These are phyloP conservation scores for Knufia petricola DNA, from an alignment of 2,329 filamentous ascomycete genomes.

Conservation along the genomic window DNA sequence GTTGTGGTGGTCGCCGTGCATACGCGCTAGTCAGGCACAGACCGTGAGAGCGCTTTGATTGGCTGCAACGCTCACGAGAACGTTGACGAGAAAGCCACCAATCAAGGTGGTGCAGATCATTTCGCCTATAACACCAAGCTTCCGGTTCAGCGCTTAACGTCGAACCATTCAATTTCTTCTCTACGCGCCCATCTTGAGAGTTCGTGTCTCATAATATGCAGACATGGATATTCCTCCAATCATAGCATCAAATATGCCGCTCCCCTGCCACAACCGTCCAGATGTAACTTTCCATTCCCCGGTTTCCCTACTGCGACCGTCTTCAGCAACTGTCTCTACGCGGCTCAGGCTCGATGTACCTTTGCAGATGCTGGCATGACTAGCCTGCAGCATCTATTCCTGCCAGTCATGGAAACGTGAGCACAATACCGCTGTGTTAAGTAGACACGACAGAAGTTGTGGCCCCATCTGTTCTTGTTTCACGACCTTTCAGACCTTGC, in stretches of 20 bases:
- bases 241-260: neutral
- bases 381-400: neutral
- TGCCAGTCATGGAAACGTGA: neutral
- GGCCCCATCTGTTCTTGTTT: constrained; percentile 3
- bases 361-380: neutral
- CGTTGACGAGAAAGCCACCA: neutral
- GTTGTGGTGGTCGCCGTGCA: too few relatives aligned
- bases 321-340: neutral
- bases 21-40: too few relatives aligned
- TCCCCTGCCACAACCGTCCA: neutral
- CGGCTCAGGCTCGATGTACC: neutral
- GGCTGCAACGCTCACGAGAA: neutral
- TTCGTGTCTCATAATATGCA: neutral
- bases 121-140: neutral
- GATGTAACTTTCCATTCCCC: neutral
- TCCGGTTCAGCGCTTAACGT: neutral
- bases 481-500: neutral
- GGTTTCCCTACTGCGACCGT: neutral
- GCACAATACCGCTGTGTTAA: constrained; percentile 2
- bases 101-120: neutral
- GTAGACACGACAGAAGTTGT: neutral
- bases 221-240: neutral
- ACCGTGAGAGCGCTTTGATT: neutral
- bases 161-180: neutral
- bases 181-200: neutral